These are phyloP conservation scores for Rhizopogon sp. DNA, from an alignment of 768 basidiomycete species.

Conservation along the genomic window DNA sequence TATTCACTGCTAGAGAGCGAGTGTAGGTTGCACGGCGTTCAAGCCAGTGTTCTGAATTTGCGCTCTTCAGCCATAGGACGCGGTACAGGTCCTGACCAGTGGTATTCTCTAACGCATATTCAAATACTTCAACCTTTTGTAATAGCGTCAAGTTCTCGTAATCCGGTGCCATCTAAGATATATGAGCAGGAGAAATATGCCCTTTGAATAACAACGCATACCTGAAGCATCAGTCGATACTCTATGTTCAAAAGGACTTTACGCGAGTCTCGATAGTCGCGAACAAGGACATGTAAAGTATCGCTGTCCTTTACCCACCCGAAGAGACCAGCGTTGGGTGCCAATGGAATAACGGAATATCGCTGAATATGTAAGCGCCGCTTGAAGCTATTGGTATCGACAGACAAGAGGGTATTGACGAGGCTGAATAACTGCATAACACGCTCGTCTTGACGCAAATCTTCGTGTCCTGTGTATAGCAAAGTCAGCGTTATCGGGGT, in stretches of 20 bases:
- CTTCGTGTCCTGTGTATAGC: conserved; percentile 77
- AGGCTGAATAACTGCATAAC: conserved; percentile 99
- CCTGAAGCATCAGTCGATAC: conserved; percentile 98
- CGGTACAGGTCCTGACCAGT: conserved; percentile 97
- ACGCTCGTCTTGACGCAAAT: conserved; percentile 96
- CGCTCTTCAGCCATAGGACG: conserved; percentile 93
- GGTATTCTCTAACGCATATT: conserved; percentile 97
- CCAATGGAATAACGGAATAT: conserved; percentile 89
- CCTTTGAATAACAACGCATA: conserved; percentile 58
- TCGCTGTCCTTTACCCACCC: conserved; percentile 97
- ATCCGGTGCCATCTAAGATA: conserved; percentile 90
- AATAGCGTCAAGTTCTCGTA: conserved; percentile 92
- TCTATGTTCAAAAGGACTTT: conserved; percentile 98
- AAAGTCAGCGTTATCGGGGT: conserved; percentile 1
- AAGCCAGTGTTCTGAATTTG: conserved; percentile 96
- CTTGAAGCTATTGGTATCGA: conserved; percentile 94
- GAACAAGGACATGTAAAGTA: conserved; percentile 92
- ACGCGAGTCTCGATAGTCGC: conserved; percentile 92
- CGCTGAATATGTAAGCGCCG: conserved; percentile 91
- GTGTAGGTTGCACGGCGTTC: conserved; percentile 96
- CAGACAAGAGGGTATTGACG: conserved; percentile 89
- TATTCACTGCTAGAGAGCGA: conserved; percentile 91
- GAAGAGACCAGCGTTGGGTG: conserved; percentile 89
- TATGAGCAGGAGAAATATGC: conserved; percentile 25
- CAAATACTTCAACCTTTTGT: conserved; percentile 99